Evolutionary conservation across 345 rosid genomes (phyloP), one percentile per base, ranked within the genome.

Genomic region (Crucihimalaya himalaica): DNA sequence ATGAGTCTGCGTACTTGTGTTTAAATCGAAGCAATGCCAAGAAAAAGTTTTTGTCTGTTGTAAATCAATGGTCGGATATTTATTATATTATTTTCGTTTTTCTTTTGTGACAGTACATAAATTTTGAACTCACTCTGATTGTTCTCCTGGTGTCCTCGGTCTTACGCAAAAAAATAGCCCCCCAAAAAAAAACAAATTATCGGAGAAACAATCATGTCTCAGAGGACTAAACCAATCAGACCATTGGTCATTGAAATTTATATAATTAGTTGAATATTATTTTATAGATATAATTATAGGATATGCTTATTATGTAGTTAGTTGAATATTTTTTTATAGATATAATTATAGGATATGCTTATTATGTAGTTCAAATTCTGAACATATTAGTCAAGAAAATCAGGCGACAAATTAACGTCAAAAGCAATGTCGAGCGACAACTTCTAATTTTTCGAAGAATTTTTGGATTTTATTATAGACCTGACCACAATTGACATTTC

Each of bases 51-150:
- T 66, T 57, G 54, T 10, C 59, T 18, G 18, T 10, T 66, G 73
- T 66, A 74, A 66, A 74, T 67, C 73, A 29, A 11, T 66, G 46
- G 62, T 66, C n/a, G 66, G 28, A 39, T 57, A 74, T 74, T 48
- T 57, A 57, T 58, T 19, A 18, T 12, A 25, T 40, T 27, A 42
- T 16, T 54, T 25, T 40, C 58, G 13, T 51, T 65, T 34, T 9
- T 8, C 15, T n/a, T 47, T 7, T 48, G 3, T 14, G 57, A 50
- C 14, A 47, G 55, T 46, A 46, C 28, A 29, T 63, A n/a, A 25
- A 18, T 65, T 13, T 31, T 27, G 39, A 42, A 28, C 32, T 61
- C 51, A 56, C 39, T 56, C 40, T 56, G 40, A 56, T 10, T 56
- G 31, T 56, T 31, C 61, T 54, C 19, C 35, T 55, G 35, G 42